Evolutionary conservation across 306 rosid species (phyloP).

Genomic region (Hylodesmum podocarpum): DNA sequence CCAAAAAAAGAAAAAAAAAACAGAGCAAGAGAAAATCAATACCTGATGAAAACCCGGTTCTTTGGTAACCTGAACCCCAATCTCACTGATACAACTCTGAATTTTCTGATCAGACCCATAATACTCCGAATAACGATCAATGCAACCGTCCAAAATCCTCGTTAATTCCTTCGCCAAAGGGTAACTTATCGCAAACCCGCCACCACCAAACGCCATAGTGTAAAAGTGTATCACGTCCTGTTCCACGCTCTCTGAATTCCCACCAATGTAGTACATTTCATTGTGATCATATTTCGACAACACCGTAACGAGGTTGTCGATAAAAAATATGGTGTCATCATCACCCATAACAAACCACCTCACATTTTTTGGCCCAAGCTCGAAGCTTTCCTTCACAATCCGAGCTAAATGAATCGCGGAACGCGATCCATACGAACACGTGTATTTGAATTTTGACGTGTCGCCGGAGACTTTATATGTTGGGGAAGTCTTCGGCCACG

Average conservation of each 20-base stretch:
- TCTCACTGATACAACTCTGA: constrained; percentile 66
- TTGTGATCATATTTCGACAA: constrained; percentile 69
- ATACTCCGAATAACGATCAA: constrained; percentile 49
- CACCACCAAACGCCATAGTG: constrained; percentile 70
- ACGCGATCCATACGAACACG: constrained; percentile 61
- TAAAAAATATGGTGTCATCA: constrained; percentile 76
- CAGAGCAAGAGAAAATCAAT: no score
- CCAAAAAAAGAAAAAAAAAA: background rate
- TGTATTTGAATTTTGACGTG: constrained; percentile 57
- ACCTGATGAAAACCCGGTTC: constrained; percentile 87
- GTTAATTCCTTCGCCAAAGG: constrained; percentile 62
- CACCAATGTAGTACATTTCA: constrained; percentile 81
- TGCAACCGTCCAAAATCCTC: constrained; percentile 68
- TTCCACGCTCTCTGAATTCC: constrained; percentile 74
- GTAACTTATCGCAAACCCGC: constrained; percentile 73
- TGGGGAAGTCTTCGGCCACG: constrained; percentile 49
- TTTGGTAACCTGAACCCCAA: constrained; percentile 69
- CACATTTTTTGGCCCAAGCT: constrained; percentile 49
- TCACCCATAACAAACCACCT: constrained; percentile 94
- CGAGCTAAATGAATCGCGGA: constrained; percentile 68
- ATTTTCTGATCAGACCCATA: constrained; percentile 75
- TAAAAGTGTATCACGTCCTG: constrained; percentile 60
- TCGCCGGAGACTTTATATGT: constrained; percentile 50
- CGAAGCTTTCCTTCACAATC: constrained; percentile 76
- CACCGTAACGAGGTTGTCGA: constrained; percentile 57